Evolutionary conservation across 441 rosid genomes (phyloP), one percentile per base, ranked within the genome.

Genomic region (Omphalea diandra): DNA sequence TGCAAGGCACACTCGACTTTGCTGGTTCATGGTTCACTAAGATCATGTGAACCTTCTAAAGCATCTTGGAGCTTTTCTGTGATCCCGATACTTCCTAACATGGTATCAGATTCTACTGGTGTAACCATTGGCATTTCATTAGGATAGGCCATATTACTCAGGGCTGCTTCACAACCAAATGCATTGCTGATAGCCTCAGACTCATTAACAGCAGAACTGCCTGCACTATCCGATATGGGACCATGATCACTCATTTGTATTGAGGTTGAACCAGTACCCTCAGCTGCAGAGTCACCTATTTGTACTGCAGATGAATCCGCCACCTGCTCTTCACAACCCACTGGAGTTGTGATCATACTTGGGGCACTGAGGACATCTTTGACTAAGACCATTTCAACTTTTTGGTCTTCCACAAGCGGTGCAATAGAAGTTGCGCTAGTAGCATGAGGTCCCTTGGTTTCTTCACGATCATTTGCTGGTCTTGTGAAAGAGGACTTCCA

Each of bases 401-500:
- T 70, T 56, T 70, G 68, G 50, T 53, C 79, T 72, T 75, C 89
- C 41, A 73, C n/a, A 65, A 70, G 71, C 22, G 79, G 75, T 2
- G 70, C 73, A 29, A 22, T 24, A 29, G 73, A 55, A 71, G 64
- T 26, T 32, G 79, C 73, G 73, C 31, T 38, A 68, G 75, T 82
- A 43, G 61, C 74, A 50, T 55, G 71, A 4, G 77, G 73, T 64
- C 66, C 78, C 67, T 74, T 54, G 31, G 52, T 73, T 63, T 71
- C 70, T 73, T 75, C 71, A 54, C 67, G 68, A 68, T 72, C 77
- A 27, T 69, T 73, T 52, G 73, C 77, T 2, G 81, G 78, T 66
- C 66, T 77, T 59, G 74, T 38, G 56, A 85, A 75, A 56, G 84
- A 81, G 11, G 93, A 80, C 75, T 86, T 83, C 92, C 97, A 91